A percentile compares a stretch with the other conserved stretches of the same genome.
Conservation (phyloP, 2,329 filamentous ascomycete species). For the Cyphellophora attinorum region DNA sequence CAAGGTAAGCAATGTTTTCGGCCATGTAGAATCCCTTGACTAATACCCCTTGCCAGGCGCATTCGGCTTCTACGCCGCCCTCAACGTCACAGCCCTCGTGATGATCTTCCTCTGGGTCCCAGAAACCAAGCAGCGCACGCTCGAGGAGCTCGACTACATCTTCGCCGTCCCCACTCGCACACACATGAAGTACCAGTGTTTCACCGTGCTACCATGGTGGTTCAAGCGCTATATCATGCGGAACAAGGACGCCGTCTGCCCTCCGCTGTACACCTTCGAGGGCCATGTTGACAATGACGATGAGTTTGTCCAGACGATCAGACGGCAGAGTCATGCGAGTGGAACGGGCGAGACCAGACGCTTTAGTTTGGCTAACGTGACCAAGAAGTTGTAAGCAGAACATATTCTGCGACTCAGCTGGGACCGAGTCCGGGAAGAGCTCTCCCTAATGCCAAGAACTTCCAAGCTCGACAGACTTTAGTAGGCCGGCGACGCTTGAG, state of each 20-base stretch:
- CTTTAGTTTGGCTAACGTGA: neutral
- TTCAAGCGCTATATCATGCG: constrained; percentile 48
- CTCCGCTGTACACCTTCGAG: constrained; percentile 46
- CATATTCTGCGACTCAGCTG: no score
- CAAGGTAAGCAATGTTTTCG: constrained; percentile 16
- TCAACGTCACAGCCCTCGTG: constrained; percentile 53
- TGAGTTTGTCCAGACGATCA: neutral
- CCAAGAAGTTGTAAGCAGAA: neutral
- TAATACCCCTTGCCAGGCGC: no score
- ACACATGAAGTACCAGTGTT: constrained; percentile 49
- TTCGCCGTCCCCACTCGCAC: constrained; percentile 49
- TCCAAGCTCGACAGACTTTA: no score
- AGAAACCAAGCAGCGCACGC: constrained; percentile 15
- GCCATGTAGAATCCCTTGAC: no score
- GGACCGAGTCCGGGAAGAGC: no score
- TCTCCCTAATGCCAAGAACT: no score
- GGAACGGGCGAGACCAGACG: neutral
- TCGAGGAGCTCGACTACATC: constrained; percentile 50
- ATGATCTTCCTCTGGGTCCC: constrained; percentile 56
- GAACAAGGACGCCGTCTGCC: constrained; percentile 35
- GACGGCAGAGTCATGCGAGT: neutral
- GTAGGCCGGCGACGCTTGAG: no score
- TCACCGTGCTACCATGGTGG: constrained; percentile 51
- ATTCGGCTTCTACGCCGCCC: constrained; percentile 45
- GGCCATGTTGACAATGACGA: neutral